A percentile compares a stretch with the other conserved stretches of the same genome.
These are phyloP conservation scores for Schrenkiella parvula DNA, from an alignment of 345 rosid species.

Conservation along the genomic window DNA sequence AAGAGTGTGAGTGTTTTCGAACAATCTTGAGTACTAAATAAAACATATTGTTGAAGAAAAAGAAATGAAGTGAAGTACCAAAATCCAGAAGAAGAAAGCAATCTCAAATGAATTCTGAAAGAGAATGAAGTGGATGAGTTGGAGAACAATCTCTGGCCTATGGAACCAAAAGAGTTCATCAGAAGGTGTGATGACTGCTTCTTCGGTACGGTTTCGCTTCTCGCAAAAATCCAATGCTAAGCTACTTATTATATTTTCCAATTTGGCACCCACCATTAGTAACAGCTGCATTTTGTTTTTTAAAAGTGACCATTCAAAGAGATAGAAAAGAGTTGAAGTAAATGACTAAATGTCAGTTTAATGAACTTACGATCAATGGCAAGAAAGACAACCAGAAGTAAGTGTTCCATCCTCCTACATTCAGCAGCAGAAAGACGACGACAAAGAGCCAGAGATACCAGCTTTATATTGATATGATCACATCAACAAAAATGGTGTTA, in stretches of 20 bases:
- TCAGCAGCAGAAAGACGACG: slow-evolving; percentile 66
- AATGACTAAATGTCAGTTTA: background rate
- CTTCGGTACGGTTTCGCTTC: slow-evolving; percentile 22
- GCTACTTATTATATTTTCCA: slow-evolving; percentile 59
- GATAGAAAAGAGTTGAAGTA: background rate
- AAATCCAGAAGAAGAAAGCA: slow-evolving; percentile 87
- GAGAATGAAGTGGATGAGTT: slow-evolving; percentile 74
- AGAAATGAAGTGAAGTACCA: slow-evolving; percentile 38
- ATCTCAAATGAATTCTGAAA: slow-evolving; percentile 85
- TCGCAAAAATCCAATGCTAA: slow-evolving; percentile 46
- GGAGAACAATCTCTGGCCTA: slow-evolving; percentile 44
- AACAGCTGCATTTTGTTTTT: slow-evolving; percentile 45
- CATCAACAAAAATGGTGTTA: slow-evolving; percentile 9
- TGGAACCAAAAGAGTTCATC: slow-evolving; percentile 77
- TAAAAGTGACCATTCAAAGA: background rate
- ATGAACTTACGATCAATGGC: slow-evolving; percentile 64
- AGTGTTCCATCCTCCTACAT: slow-evolving; percentile 82
- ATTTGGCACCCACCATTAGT: slow-evolving; percentile 75
- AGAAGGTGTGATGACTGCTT: slow-evolving; percentile 59
- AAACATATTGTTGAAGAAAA: background rate
- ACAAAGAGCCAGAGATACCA: slow-evolving; percentile 93
- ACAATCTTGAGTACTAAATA: background rate
- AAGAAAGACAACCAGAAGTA: slow-evolving; percentile 87
- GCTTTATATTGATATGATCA: slow-evolving; percentile 29
- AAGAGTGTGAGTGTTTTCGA: background rate